phyloP scores from a whole-genome alignment of 192 early-diverging fungal species.

The Lobulomyces angularis region DNA sequence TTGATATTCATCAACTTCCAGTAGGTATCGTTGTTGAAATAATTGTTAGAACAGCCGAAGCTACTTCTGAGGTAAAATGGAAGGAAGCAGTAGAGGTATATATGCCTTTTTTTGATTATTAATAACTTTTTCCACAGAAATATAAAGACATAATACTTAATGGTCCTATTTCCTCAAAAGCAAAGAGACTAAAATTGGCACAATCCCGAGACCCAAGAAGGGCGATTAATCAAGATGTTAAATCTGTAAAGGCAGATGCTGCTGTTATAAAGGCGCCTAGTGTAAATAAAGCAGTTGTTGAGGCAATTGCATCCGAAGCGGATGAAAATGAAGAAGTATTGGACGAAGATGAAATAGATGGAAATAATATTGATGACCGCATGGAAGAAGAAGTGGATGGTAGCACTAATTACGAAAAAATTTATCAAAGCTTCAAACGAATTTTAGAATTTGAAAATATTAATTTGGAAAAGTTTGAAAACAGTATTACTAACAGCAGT shows the following conservation, averaged over 20 bases:
- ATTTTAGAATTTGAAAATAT: no score
- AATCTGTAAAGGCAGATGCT: constrained; percentile 30
- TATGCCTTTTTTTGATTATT: no score
- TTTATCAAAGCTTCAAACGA: no score
- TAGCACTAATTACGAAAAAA: no score
- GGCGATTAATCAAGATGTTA: not conserved
- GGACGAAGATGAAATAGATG: not conserved
- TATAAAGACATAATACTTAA: no score
- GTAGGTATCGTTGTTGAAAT: not conserved
- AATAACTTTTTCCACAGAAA: no score
- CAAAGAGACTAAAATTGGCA: no score
- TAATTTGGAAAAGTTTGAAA: no score
- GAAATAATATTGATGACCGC: constrained; percentile 1
- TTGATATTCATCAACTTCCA: not conserved
- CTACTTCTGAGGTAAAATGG: not conserved
- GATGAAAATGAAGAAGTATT: constrained; percentile 1
- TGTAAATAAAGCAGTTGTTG: constrained; percentile 2
- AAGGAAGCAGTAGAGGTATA: not conserved
- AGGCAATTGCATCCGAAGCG: not conserved
- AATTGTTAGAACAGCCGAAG: not conserved
- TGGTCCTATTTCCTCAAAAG: no score
- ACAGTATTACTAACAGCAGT: no score
- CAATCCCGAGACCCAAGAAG: not conserved
- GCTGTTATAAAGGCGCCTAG: constrained; percentile 21
- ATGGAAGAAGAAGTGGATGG: no score